Conservation (phyloP, 1,139 yeast species). For the Saccharomyces uvarum region DNA sequence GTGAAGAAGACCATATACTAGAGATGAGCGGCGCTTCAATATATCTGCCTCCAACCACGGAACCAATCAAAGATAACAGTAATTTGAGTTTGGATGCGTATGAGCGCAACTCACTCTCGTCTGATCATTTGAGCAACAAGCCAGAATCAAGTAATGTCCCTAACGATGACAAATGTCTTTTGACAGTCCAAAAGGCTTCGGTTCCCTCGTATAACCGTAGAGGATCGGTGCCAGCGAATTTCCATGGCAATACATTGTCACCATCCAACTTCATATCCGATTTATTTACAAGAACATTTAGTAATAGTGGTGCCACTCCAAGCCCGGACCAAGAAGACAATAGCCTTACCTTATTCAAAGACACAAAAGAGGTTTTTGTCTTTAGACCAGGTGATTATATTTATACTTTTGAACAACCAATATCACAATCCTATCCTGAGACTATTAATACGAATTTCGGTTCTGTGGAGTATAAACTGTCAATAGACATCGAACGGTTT, state of each 20-base stretch:
- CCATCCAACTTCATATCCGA: neutral
- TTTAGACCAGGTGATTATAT: constrained; percentile 71
- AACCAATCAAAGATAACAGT: constrained; percentile 3
- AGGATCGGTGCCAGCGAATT: neutral
- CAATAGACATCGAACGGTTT: constrained; percentile 58
- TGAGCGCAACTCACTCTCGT: constrained; percentile 8
- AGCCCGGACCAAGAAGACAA: constrained; percentile 4
- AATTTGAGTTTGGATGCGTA: constrained; percentile 3
- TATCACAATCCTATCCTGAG: constrained; percentile 79
- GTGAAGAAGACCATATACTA: constrained; percentile 12
- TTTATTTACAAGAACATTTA: neutral
- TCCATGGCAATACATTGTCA: neutral
- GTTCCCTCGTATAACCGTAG: neutral
- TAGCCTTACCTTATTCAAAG: neutral
- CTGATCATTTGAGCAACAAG: neutral
- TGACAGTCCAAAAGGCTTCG: neutral
- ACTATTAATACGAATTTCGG: constrained; percentile 73
- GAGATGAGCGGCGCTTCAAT: constrained; percentile 20
- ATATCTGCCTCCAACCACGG: constrained; percentile 13
- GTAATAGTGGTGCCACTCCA: neutral
- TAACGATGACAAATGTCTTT: neutral
- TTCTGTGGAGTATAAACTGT: constrained; percentile 56
- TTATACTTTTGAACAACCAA: constrained; percentile 82
- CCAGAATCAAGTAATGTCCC: neutral
- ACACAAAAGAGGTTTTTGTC: neutral